Conservation (phyloP, 176 grass and related monocot species). For the Aegilops bicornis region DNA sequence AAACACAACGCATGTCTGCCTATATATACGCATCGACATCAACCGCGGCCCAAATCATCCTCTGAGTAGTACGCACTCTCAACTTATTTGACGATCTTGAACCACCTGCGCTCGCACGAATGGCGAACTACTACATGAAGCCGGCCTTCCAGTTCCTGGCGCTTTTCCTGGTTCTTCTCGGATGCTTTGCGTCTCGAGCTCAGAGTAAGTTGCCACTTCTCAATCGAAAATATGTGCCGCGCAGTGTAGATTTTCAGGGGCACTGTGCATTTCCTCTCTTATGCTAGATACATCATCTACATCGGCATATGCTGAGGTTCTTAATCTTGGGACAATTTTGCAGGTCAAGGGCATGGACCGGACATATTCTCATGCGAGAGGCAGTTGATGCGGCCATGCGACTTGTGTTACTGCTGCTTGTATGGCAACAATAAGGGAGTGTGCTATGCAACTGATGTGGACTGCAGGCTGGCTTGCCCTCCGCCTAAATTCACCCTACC, state of each 20-base stretch:
- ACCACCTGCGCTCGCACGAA: neutral
- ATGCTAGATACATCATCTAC: neutral
- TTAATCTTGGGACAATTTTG: neutral
- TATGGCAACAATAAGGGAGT: neutral
- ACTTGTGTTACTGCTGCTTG: slow-evolving; percentile 18
- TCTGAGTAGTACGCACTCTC: neutral
- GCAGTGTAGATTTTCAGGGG: too few species aligned
- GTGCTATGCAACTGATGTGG: neutral
- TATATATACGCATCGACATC: neutral
- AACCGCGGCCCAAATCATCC: neutral
- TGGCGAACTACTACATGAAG: neutral
- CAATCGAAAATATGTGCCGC: too few species aligned
- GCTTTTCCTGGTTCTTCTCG: neutral
- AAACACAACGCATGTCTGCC: neutral
- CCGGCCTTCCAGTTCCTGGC: neutral
- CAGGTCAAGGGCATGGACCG: slow-evolving; percentile 18
- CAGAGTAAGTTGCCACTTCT: neutral
- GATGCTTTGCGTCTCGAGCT: neutral
- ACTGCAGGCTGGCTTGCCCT: slow-evolving; percentile 2
- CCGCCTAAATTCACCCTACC: neutral
- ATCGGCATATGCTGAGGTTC: neutral
- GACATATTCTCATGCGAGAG: neutral
- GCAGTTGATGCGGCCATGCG: neutral
- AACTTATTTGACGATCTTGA: neutral
- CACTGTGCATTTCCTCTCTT: too few species aligned